Evolutionary conservation across 2,329 filamentous ascomycete species (phyloP).

Genomic region (Cladosporium halotolerans): DNA sequence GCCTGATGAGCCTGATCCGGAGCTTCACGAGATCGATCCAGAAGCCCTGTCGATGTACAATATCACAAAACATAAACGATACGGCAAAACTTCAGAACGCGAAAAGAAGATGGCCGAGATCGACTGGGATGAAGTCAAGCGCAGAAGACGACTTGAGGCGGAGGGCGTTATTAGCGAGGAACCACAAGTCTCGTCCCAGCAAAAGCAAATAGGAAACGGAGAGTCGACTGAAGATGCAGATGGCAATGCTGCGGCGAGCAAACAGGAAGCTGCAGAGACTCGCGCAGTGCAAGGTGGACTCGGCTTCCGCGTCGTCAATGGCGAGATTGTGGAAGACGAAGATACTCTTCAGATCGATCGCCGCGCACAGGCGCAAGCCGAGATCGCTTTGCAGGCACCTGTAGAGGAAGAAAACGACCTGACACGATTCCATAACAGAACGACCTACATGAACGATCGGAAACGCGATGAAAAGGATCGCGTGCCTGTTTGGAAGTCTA

Average conservation of each 20-base stretch:
- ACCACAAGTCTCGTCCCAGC: neutral
- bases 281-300: slow-evolving; percentile 11
- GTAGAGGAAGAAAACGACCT: slow-evolving; percentile 70
- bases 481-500: slow-evolving; percentile 35
- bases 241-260: neutral
- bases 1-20: slow-evolving; percentile 25
- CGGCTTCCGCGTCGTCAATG: slow-evolving; percentile 58
- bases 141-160: slow-evolving; percentile 34
- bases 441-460: slow-evolving; percentile 60
- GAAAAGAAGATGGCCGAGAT: slow-evolving; percentile 67
- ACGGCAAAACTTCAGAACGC: slow-evolving; percentile 66
- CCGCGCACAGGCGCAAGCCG: slow-evolving; percentile 55
- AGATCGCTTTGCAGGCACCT: slow-evolving; percentile 48
- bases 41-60: slow-evolving; percentile 65
- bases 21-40: slow-evolving; percentile 51
- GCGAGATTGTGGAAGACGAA: slow-evolving; percentile 66
- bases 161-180: slow-evolving; percentile 16
- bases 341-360: slow-evolving; percentile 62
- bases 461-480: slow-evolving; percentile 43
- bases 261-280: slow-evolving; percentile 4
- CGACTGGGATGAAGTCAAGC: slow-evolving; percentile 48
- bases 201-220: neutral
- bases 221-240: slow-evolving; percentile 10
- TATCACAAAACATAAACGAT: slow-evolving; percentile 53
- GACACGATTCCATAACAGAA: slow-evolving; percentile 62